Conservation (phyloP, 768 basidiomycete species). For the Polyporus arcularius region DNA sequence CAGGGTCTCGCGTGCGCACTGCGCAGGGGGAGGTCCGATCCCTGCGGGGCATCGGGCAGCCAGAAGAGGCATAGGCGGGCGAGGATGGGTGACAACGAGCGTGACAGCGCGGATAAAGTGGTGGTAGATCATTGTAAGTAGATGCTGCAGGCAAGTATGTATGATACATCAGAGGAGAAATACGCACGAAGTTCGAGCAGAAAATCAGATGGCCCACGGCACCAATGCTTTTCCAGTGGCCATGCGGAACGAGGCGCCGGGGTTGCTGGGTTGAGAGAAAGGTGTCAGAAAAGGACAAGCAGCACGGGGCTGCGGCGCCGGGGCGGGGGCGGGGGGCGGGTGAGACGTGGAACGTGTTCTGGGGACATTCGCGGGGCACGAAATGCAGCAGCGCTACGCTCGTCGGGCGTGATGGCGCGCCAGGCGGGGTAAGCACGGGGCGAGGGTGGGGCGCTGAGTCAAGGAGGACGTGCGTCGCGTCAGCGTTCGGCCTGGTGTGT, state of each 20-base stretch:
- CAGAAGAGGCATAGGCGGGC: constrained; percentile 3
- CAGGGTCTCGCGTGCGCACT: not conserved
- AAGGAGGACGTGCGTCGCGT: not conserved
- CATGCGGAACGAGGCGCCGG: too few species aligned
- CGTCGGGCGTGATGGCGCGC: not conserved
- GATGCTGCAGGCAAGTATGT: not conserved
- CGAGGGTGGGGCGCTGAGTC: constrained; percentile 4
- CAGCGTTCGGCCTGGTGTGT: not conserved
- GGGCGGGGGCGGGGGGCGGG: not conserved
- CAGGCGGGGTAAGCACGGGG: not conserved
- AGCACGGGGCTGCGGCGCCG: constrained; percentile 3
- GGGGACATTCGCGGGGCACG: constrained; percentile 11
- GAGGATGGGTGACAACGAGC: constrained; percentile 5
- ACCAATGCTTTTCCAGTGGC: too few species aligned
- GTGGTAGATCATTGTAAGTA: not conserved
- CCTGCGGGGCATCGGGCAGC: not conserved
- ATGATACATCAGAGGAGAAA: not conserved
- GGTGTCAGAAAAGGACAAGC: constrained; percentile 5
- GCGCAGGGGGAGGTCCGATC: not conserved
- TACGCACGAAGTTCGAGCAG: not conserved
- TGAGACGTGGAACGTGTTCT: constrained; percentile 8
- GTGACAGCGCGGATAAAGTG: constrained; percentile 11
- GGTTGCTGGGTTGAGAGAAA: not conserved
- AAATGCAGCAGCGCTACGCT: constrained; percentile 3
- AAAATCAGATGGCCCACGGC: not conserved